Base-by-base conservation (phyloP, 2,329 filamentous ascomycete species). In the Herpomyces periplanetae region DNA sequence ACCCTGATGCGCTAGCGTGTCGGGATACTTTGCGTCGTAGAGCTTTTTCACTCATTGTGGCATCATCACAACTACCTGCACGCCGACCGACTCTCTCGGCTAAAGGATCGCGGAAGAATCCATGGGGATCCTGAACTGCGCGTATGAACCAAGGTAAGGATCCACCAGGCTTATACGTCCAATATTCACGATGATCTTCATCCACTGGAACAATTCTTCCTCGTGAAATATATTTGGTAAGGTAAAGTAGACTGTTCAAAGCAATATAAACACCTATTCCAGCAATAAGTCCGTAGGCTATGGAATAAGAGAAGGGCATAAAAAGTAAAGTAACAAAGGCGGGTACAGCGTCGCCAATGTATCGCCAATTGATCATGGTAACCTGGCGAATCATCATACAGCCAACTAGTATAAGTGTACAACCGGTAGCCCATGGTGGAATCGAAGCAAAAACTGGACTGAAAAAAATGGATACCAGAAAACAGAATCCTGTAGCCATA, bases 301-400 rank as follows among this genome's bases (percentile, higher is more conserved):
- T 80, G 15, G 58, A 66, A 43, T 80, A 85, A 2, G 64, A 69
- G 39, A 84, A 80, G 0, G 69, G 68, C 69, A 85, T 84, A 24
- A 75, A 41, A 22, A 59, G 55, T 26, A 85, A 62, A 19, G 64
- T 71, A 13, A 84, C 43, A 40, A 84, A 84, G 3, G 69, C 66
- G 0, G 69, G 69, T 10, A 84, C 48, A 1, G 65, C 60, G 34
- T 85, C 69, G 20, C 68, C 68, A 24, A 68, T 45, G 38, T 85
- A 84, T 17, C 46, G 45, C 69, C 69, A 85, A 46, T 85, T 85
- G 44, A 85, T 73, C 26, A 80, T 62, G 8, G 52, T 53, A 6
- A 64, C 63, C 1, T 64, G 49, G 24, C 55, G 51, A 22, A 60
- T 56, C 69, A 84, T 84, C 49, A 84, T 61, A 9, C 59, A 58